Evolutionary conservation across 768 basidiomycete species (phyloP).

Genomic region (Filobasidium floriforme): DNA sequence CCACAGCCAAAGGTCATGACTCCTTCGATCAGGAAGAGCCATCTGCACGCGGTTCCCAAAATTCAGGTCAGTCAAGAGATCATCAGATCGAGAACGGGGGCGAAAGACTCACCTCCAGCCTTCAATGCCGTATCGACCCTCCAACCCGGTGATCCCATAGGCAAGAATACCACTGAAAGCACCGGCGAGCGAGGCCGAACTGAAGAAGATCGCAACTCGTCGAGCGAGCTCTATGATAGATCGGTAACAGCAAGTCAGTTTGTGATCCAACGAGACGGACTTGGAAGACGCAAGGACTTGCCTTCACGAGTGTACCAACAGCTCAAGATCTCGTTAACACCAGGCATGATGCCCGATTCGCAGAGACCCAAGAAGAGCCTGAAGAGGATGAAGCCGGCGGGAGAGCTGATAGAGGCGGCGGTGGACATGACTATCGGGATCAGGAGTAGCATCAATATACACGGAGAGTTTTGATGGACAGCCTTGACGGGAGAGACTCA

Average conservation of each 20-base stretch:
- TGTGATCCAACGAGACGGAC: background rate
- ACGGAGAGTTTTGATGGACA: background rate
- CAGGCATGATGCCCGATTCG: slow-evolving; percentile 3
- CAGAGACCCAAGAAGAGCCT: slow-evolving; percentile 3
- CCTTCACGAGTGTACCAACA: slow-evolving; percentile 3
- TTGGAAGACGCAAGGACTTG: background rate
- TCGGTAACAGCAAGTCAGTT: background rate
- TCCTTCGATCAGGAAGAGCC: slow-evolving; percentile 8
- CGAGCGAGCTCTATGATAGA: background rate
- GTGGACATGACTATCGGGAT: background rate
- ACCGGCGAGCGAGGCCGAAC: background rate
- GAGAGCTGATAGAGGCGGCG: background rate
- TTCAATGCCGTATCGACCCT: background rate
- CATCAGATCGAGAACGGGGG: too few species aligned
- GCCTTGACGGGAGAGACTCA: background rate
- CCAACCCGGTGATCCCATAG: background rate
- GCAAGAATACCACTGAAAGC: slow-evolving; percentile 5
- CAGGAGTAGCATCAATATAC: background rate
- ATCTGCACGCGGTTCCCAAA: background rate
- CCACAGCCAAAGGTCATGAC: background rate
- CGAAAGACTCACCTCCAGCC: slow-evolving; percentile 7
- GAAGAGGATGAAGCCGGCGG: slow-evolving; percentile 3
- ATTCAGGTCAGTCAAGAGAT: background rate
- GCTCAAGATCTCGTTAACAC: background rate
- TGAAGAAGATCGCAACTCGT: slow-evolving; percentile 1